Evolutionary conservation across 148 eudicot genomes (phyloP).

Genomic region (Arctostaphylos glauca): DNA sequence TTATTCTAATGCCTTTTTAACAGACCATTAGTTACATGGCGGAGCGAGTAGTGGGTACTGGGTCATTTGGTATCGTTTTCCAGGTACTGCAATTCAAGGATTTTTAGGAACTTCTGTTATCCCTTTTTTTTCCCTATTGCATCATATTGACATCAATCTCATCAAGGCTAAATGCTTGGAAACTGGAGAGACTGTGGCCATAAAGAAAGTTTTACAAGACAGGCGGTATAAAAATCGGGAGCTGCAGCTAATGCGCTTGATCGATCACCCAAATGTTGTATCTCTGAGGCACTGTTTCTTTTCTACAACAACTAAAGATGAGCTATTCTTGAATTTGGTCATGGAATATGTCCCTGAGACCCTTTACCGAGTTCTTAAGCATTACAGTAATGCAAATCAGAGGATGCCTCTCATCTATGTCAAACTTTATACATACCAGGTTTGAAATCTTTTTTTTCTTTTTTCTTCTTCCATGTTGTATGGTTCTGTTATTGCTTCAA

Average conservation of each 20-base stretch:
- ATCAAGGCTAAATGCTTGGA: constrained; percentile 46
- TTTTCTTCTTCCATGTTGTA: background rate
- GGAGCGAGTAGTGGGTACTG: constrained; percentile 82
- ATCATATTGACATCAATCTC: constrained; percentile 6
- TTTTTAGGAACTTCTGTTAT: background rate
- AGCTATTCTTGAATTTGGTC: constrained; percentile 44
- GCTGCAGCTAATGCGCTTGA: constrained; percentile 48
- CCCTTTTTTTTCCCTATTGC: background rate
- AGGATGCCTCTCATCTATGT: constrained; percentile 50
- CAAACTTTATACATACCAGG: constrained; percentile 51
- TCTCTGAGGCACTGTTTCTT: constrained; percentile 46
- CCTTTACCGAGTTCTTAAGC: constrained; percentile 37
- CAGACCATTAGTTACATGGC: constrained; percentile 92
- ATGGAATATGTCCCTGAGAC: constrained; percentile 53
- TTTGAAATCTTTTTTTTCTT: background rate
- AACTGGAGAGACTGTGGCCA: constrained; percentile 40
- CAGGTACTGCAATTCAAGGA: constrained; percentile 40
- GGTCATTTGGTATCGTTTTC: constrained; percentile 79
- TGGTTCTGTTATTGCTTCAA: background rate
- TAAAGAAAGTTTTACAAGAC: constrained; percentile 47
- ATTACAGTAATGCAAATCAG: constrained; percentile 48
- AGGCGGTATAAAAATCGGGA: constrained; percentile 54
- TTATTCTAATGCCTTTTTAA: constrained; percentile 10
- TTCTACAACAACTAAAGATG: constrained; percentile 47
- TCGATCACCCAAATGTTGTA: constrained; percentile 52